Conservation (phyloP, 768 basidiomycete species). For the Ramaria sp. region DNA sequence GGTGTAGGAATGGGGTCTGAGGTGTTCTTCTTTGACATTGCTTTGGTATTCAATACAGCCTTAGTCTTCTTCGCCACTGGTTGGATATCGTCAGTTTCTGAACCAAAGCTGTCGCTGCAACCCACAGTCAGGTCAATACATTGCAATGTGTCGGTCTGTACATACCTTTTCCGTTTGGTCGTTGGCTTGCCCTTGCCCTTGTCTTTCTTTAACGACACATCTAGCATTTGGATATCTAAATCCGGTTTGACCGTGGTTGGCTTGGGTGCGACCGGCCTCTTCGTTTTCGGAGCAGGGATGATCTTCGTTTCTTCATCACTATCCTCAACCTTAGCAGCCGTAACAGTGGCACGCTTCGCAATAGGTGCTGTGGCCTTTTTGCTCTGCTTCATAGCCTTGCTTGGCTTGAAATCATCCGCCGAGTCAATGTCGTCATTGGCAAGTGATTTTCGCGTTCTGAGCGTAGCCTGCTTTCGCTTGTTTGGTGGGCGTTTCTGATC, state of each 20-base stretch:
- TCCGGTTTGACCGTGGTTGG: conserved; percentile 7
- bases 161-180: conserved; percentile 60
- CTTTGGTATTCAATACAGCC: conserved; percentile 24
- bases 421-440: conserved; percentile 26
- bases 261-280: conserved; percentile 14
- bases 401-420: conserved; percentile 48
- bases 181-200: conserved; percentile 35
- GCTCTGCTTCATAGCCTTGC: conserved; percentile 32
- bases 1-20: conserved; percentile 29
- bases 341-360: conserved; percentile 15
- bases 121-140: background rate
- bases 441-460: conserved; percentile 43
- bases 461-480: conserved; percentile 45
- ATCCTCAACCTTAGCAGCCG: conserved; percentile 16
- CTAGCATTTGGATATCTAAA: conserved; percentile 8
- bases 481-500: conserved; percentile 40
- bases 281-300: conserved; percentile 19
- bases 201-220: conserved; percentile 27
- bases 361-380: conserved; percentile 19
- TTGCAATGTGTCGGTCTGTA: background rate
- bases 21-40: conserved; percentile 25
- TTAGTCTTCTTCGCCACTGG: conserved; percentile 10
- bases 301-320: conserved; percentile 30
- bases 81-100: background rate
- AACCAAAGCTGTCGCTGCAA: conserved; percentile 3